These are phyloP conservation scores for Xerocomus nothofagi DNA, from an alignment of 1,284 basidiomycete genomes.

Conservation along the genomic window DNA sequence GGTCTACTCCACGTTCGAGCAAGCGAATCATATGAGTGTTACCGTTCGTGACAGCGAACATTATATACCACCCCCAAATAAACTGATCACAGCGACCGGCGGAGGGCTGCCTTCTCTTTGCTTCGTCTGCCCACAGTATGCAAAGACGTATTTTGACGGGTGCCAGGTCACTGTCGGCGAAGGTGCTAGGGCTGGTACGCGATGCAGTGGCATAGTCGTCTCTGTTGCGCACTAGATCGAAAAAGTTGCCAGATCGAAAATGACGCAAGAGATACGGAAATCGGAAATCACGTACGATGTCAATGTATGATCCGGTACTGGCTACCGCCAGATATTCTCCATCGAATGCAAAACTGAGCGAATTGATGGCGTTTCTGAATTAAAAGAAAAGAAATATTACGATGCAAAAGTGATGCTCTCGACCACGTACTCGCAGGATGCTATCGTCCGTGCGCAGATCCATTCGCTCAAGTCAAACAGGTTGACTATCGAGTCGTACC, in stretches of 20 bases:
- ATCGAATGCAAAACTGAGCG: slow-evolving; percentile 78
- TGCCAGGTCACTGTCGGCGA: slow-evolving; percentile 76
- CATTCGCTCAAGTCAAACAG: slow-evolving; percentile 75
- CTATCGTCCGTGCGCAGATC: slow-evolving; percentile 73
- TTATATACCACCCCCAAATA: slow-evolving; percentile 59
- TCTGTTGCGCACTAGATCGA: slow-evolving; percentile 66
- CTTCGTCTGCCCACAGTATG: slow-evolving; percentile 75
- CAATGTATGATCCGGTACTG: slow-evolving; percentile 68
- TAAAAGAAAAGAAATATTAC: background rate
- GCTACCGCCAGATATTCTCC: slow-evolving; percentile 79
- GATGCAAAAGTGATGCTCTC: background rate
- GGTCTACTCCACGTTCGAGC: background rate
- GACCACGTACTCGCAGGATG: slow-evolving; percentile 69
- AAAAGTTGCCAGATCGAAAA: background rate
- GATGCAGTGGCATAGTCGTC: slow-evolving; percentile 66
- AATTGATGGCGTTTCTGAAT: slow-evolving; percentile 67
- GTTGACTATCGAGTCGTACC: slow-evolving; percentile 77
- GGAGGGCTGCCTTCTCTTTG: slow-evolving; percentile 58
- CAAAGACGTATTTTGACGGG: slow-evolving; percentile 72
- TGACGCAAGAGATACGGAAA: background rate
- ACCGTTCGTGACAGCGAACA: background rate
- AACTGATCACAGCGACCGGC: slow-evolving; percentile 62
- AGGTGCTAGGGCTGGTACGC: slow-evolving; percentile 62
- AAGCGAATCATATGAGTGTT: background rate
- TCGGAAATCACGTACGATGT: slow-evolving; percentile 53